These are phyloP conservation scores for Pythium folliculosum DNA, from an alignment of 352 stramenopile genomes.

Conservation along the genomic window DNA sequence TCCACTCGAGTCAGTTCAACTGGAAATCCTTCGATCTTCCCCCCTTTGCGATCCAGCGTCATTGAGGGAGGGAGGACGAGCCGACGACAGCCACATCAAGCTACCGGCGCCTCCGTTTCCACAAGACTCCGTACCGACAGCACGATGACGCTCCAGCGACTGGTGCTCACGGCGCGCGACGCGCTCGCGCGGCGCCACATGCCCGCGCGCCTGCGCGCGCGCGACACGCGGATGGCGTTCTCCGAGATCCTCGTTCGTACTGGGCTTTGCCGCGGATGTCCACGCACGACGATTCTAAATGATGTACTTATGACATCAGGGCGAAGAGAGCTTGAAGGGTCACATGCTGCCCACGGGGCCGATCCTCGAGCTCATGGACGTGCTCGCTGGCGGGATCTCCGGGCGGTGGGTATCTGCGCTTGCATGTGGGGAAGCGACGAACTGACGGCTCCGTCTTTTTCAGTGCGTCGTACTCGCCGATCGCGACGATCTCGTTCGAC, in stretches of 20 bases:
- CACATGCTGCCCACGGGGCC: constrained; percentile 34
- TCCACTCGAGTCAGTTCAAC: too few relatives aligned
- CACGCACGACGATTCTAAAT: neutral
- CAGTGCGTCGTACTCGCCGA: constrained; percentile 15
- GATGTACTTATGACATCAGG: neutral
- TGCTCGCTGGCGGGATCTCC: constrained; percentile 32
- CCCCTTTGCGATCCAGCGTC: too few relatives aligned
- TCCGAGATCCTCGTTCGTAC: constrained; percentile 37
- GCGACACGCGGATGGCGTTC: constrained; percentile 44
- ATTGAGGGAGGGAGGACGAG: too few relatives aligned
- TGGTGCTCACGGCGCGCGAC: constrained; percentile 26
- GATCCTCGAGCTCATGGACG: constrained; percentile 42
- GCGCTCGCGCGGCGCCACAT: constrained; percentile 18
- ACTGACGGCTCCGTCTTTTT: neutral
- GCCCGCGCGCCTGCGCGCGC: constrained; percentile 21
- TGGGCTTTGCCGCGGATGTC: neutral
- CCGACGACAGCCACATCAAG: too few relatives aligned
- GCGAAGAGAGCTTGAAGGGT: constrained; percentile 36
- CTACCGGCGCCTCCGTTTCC: too few relatives aligned
- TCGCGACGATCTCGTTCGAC: constrained; percentile 41
- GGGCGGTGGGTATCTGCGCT: constrained; percentile 23
- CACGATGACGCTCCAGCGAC: constrained; percentile 9
- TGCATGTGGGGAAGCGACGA: too few relatives aligned
- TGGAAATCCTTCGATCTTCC: too few relatives aligned
- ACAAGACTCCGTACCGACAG: too few relatives aligned